Percentiles rank a stretch among this genome's conserved stretches.
These are phyloP conservation scores for Lipomyces starkeyi DNA, from an alignment of 805 yeast species.

Conservation along the genomic window DNA sequence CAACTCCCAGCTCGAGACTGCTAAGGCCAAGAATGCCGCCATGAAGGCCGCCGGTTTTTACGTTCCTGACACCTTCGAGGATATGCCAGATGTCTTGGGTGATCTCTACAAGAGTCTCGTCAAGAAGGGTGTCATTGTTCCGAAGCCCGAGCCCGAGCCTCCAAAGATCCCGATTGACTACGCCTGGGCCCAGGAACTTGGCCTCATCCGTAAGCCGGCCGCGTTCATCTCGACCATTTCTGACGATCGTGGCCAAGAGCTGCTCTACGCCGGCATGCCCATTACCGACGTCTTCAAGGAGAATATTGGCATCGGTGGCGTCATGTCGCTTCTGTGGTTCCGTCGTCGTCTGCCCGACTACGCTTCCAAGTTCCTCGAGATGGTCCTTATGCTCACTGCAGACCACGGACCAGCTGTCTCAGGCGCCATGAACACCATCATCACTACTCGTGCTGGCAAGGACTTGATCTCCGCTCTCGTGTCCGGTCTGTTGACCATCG, in stretches of 20 bases:
- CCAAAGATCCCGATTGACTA: conserved; percentile 57
- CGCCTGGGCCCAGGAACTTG: conserved; percentile 57
- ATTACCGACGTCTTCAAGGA: conserved; percentile 55
- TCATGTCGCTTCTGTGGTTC: conserved; percentile 56
- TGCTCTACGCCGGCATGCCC: conserved; percentile 55
- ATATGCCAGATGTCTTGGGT: conserved; percentile 50
- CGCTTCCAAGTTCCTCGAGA: conserved; percentile 54
- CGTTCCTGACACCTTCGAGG: conserved; percentile 77
- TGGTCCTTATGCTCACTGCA: conserved; percentile 58
- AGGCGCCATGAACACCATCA: conserved; percentile 57
- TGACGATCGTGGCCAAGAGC: conserved; percentile 56
- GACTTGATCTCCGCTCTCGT: conserved; percentile 55
- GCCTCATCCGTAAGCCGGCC: conserved; percentile 55
- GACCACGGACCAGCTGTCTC: conserved; percentile 57
- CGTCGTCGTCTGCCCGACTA: conserved; percentile 52
- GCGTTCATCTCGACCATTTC: conserved; percentile 56
- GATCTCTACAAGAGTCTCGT: conserved; percentile 80
- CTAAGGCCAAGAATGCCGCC: conserved; percentile 68
- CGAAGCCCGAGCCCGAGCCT: conserved; percentile 52
- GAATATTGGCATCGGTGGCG: conserved; percentile 56
- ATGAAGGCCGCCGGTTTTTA: conserved; percentile 93
- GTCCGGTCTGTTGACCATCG: conserved; percentile 53
- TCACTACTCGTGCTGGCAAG: conserved; percentile 57
- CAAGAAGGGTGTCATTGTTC: conserved; percentile 48
- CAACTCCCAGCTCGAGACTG: conserved; percentile 73